Conservation (phyloP, 2,329 filamentous ascomycete genomes). For the Sporothrix mexicana region DNA sequence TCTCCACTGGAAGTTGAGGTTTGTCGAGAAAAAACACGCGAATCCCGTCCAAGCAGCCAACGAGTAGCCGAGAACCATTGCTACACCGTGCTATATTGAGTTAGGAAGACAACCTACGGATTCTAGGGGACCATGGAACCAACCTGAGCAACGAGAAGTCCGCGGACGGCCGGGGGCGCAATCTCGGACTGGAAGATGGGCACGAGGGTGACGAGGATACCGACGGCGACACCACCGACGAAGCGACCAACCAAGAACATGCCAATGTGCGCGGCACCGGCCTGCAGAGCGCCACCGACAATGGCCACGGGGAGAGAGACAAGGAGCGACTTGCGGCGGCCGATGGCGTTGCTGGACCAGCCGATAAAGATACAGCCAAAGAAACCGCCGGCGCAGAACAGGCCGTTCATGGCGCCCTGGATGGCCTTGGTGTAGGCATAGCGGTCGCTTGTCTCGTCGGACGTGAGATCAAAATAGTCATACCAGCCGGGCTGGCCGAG, state of each 20-base stretch:
- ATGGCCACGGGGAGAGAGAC: constrained; percentile 27
- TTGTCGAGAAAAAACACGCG: constrained; percentile 45
- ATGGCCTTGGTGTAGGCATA: constrained; percentile 30
- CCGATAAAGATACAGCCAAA: constrained; percentile 33
- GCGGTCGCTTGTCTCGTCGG: not conserved
- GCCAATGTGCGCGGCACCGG: constrained; percentile 35
- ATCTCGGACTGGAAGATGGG: constrained; percentile 45
- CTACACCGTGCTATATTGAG: constrained; percentile 33
- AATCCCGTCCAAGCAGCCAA: constrained; percentile 45
- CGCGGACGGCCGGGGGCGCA: constrained; percentile 42
- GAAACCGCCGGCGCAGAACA: constrained; percentile 31
- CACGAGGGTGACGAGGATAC: constrained; percentile 41
- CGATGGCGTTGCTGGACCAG: constrained; percentile 29
- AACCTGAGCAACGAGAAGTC: constrained; percentile 43
- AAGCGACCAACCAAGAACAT: constrained; percentile 43
- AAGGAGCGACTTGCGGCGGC: constrained; percentile 29
- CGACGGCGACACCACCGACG: constrained; percentile 51
- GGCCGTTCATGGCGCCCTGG: constrained; percentile 32
- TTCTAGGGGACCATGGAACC: no score
- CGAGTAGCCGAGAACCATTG: constrained; percentile 2
- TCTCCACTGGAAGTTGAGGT: constrained; percentile 48
- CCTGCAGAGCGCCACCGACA: constrained; percentile 35
- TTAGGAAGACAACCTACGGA: no score
- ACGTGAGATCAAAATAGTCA: constrained; percentile 30
- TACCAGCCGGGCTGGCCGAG: constrained; percentile 31